Conservation (phyloP, 345 rosid species). For the Citrus cavaleriei region DNA sequence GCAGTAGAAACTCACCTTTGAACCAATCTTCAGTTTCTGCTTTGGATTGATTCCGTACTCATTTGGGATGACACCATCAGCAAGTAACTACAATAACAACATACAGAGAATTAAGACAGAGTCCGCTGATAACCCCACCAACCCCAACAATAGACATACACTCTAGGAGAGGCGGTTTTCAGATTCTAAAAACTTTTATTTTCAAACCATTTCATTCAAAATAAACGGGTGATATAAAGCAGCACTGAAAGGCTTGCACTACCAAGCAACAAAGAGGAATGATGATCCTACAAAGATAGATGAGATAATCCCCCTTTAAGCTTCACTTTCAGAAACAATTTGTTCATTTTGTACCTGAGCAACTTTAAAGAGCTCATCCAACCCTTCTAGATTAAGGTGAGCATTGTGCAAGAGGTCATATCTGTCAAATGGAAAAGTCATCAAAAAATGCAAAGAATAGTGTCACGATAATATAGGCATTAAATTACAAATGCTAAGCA, state of each 20-base stretch:
- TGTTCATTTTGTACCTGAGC: slow-evolving; percentile 62
- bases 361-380: slow-evolving; percentile 86
- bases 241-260: background rate
- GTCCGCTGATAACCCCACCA: background rate
- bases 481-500: background rate
- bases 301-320: background rate
- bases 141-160: slow-evolving; percentile 1
- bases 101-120: slow-evolving; percentile 14
- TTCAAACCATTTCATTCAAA: background rate
- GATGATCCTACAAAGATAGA: background rate
- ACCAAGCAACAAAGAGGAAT: background rate
- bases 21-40: slow-evolving; percentile 92
- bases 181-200: background rate
- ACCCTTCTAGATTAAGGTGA: slow-evolving; percentile 83
- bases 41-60: slow-evolving; percentile 97
- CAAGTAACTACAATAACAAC: slow-evolving; percentile 70
- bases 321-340: background rate
- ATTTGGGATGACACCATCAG: slow-evolving; percentile 98
- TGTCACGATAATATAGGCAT: background rate
- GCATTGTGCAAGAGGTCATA: slow-evolving; percentile 96
- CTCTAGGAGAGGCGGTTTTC: background rate
- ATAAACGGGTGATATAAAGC: background rate
- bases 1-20: slow-evolving; percentile 54
- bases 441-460: background rate
- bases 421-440: slow-evolving; percentile 37